Conservation (phyloP, 345 rosid species). For the Reutealis trisperma region DNA sequence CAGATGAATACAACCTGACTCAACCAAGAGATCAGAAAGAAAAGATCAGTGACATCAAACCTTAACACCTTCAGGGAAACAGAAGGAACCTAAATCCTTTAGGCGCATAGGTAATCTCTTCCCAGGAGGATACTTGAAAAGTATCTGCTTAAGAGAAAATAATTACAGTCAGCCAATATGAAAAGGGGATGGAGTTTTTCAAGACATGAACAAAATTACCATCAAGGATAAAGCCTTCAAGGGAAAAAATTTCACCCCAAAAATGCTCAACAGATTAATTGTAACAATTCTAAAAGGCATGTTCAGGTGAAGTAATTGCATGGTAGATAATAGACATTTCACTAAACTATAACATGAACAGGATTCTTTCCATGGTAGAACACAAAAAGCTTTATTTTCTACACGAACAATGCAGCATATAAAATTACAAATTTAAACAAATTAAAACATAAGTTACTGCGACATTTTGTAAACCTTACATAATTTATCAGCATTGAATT, state of each 20-base stretch:
- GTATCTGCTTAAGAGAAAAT: slow-evolving; percentile 50
- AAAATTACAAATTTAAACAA: background rate
- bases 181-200: slow-evolving; percentile 5
- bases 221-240: background rate
- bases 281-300: background rate
- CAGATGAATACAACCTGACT: background rate
- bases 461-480: background rate
- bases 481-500: background rate
- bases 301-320: slow-evolving; percentile 12
- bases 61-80: slow-evolving; percentile 96
- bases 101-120: slow-evolving; percentile 70
- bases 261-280: background rate
- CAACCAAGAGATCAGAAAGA: background rate
- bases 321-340: background rate
- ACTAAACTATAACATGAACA: background rate
- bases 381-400: background rate
- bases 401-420: background rate
- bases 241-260: background rate
- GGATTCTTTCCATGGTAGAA: background rate
- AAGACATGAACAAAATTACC: slow-evolving; percentile 1
- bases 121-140: slow-evolving; percentile 92
- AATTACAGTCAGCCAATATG: slow-evolving; percentile 12
- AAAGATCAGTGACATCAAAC: slow-evolving; percentile 33
- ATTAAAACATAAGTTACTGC: background rate
- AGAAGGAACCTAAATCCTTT: slow-evolving; percentile 88